Base-by-base conservation (phyloP, 2,329 filamentous ascomycete species). In the Monilinia fructicola region DNA sequence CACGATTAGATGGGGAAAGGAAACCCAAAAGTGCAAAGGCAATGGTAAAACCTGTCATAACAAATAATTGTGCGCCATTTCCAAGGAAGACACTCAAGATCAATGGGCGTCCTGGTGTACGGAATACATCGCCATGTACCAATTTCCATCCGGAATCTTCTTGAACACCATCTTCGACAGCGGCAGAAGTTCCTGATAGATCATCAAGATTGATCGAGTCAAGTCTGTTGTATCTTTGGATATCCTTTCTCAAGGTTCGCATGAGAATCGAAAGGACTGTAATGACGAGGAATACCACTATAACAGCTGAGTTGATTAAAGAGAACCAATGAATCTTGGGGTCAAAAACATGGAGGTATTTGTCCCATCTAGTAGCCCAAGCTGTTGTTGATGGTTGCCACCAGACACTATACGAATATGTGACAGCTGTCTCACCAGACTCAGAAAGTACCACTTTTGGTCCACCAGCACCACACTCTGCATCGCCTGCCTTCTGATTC, bases 241-340 rank as follows among this genome's bases (percentile, higher is more conserved):
- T 97, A 76, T 99, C 95, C 82, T 96, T 97, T 78, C 89, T 90
- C 67, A 99, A 81, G 1, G 94, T 93, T 64, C 94, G 87, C 66
- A 96, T 83, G 21, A 99, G 83, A 56, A 98, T 92, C n/a, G 93
- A 96, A 78, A 90, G 90, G 70, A 99, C 95, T 73, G 95, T 97
- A 55, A 93, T 86, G 46, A 94, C 89, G 52, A 98, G 83, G 79
- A 98, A 95, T 59, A 97, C 85, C 61, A 99, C 93, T 69, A 99
- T 96, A 54, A 98, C 88, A 60, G 95, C 91, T 46, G 93, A 97
- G 79, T 97, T 97, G 79, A 98, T 91, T 60, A 99, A 87, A 68
- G 93, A 97, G 81, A 98, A 97, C 95, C 95, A 99, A 78, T 99
- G 95, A 73, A 99, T 98, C 82, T 95, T 96, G 63, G 95, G 93